Base-by-base conservation (phyloP, 176 grass and related monocot genomes). In the Oryza nivara region DNA sequence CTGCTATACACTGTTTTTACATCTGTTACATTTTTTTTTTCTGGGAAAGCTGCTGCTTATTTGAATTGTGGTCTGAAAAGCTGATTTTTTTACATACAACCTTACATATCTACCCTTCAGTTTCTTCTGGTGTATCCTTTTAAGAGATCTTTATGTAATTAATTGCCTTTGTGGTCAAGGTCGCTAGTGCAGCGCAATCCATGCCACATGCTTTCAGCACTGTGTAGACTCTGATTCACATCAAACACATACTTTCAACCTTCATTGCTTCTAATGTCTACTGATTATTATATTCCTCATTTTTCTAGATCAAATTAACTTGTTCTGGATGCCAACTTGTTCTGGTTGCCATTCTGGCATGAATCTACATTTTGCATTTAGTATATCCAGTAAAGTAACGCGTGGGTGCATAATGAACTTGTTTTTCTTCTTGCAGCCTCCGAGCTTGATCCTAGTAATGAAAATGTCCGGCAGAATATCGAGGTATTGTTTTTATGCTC, bases 391-490 rank as follows among this genome's bases (percentile, higher is more conserved):
- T 76, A 65, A 76, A 63, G 28, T 77, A 66, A 77, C 56, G 10
- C 13, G 40, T 49, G 64, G 67, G n/a, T 14, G 23, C 30, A 65
- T 68, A 56, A 73, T 73, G 32, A 32, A 54, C 63, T 78, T 64
- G 35, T 58, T 58, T 25, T 76, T 67, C 28, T n/a, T 36, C 23
- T 82, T 83, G 79, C 78, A 94, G 88, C 92, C 32, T 84, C 78
- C 67, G 68, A 69, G 56, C 89, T 97, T 76, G 94, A 97, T 85
- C 92, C 94, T 77, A 76, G 61, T 70, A 97, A 94, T 79, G 83
- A 86, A 77, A 94, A 84, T 87, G 77, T 97, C 69, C 70, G 43
- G 68, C 85, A 90, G 85, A 97, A 97, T 82, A 90, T 97, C 60
- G 82, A 94, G 92, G 94, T 97, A 85, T 44, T 23, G 1, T n/a